phyloP scores from a whole-genome alignment of 148 eudicot genomes.

The Rhododendron molle region DNA sequence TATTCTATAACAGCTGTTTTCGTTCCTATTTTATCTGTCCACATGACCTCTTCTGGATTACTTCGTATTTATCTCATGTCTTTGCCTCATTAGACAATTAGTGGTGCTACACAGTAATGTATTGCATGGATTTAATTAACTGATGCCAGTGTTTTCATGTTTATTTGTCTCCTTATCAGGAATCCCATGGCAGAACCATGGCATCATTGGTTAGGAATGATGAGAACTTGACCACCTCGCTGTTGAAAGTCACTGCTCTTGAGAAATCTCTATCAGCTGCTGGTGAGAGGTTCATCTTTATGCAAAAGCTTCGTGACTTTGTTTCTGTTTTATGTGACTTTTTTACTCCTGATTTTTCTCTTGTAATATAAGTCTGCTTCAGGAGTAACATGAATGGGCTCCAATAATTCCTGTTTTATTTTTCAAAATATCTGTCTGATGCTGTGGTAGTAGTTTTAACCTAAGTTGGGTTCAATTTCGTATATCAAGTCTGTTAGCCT shows the following conservation, averaged over 20 bases:
- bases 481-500: background rate
- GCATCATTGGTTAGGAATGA: conserved; percentile 57
- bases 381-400: background rate
- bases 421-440: background rate
- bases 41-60: background rate
- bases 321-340: conserved; percentile 88
- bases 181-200: conserved; percentile 67
- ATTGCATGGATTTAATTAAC: background rate
- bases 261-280: conserved; percentile 68
- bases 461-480: background rate
- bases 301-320: conserved; percentile 97
- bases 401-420: background rate
- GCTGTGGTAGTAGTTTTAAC: background rate
- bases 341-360: conserved; percentile 24
- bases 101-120: background rate
- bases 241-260: conserved; percentile 54
- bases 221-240: conserved; percentile 62
- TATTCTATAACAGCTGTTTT: background rate
- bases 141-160: background rate
- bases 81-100: background rate
- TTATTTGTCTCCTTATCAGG: conserved; percentile 36
- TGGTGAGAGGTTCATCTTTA: conserved; percentile 93
- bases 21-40: background rate
- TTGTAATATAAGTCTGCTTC: background rate
- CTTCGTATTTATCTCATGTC: background rate